Evolutionary conservation across 148 eudicot genomes (phyloP).

Genomic region (Bassia scoparia): DNA sequence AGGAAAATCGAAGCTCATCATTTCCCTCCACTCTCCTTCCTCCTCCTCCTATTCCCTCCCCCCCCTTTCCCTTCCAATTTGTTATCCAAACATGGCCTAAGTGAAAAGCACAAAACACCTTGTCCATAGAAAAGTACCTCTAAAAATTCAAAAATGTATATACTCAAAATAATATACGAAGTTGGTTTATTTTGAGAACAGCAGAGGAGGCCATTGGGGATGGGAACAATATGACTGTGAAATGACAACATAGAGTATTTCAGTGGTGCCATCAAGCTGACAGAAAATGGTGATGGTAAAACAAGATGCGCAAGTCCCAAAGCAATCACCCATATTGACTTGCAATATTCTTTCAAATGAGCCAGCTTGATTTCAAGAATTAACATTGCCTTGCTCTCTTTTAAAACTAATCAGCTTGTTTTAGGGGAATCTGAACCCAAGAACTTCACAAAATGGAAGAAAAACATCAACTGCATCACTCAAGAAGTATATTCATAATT

Average conservation of each 20-base stretch:
- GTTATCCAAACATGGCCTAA: too few relatives aligned
- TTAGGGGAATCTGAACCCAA: background rate
- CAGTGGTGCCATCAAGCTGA: background rate
- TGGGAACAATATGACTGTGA: too few relatives aligned
- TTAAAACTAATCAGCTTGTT: too few relatives aligned
- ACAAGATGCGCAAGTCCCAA: background rate
- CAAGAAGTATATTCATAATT: background rate
- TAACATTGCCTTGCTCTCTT: background rate
- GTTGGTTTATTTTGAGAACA: background rate
- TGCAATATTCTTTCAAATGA: too few relatives aligned
- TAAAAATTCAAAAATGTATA: too few relatives aligned
- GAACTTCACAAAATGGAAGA: background rate
- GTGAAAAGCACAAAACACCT: too few relatives aligned
- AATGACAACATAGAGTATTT: too few relatives aligned
- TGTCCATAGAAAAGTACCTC: too few relatives aligned
- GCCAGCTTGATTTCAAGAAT: background rate
- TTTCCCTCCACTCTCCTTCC: too few relatives aligned
- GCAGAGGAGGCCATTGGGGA: background rate
- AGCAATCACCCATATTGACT: background rate
- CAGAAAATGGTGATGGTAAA: background rate
- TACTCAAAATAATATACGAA: background rate
- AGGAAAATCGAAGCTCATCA: too few relatives aligned
- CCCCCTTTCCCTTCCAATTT: too few relatives aligned
- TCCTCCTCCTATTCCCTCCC: too few relatives aligned
- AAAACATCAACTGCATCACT: background rate